Base-by-base conservation (phyloP, 228 moss, liverwort and hornwort species). In the Sphagnum fallax region DNA sequence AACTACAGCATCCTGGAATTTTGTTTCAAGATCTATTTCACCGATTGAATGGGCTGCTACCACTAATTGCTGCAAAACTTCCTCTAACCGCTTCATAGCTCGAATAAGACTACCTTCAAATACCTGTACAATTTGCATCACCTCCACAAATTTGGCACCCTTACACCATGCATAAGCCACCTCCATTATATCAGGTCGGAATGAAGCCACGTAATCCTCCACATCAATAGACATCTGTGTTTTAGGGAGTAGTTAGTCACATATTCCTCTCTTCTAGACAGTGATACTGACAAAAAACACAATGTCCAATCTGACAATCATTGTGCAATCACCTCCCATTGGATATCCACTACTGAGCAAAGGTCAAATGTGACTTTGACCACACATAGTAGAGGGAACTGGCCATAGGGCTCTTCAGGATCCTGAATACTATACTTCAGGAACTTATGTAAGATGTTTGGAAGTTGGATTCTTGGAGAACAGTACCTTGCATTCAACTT, bases 31-130 rank as follows among this genome's bases (percentile, higher is more conserved):
- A 55, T 91, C 93, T 14, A 75, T 64, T 75, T 93, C 97, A 52
- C 97, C 97, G 50, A 97, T 93, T 59, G 91, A 74, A 5, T 79
- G 87, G 15, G 93, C 78, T 32, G 93, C 97, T 51, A 87, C 68
- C 6, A 90, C 61, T n/a, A 97, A 88, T 76, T 97, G 97, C 78
- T 97, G 97, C 5, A 97, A 72, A 14, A 97, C 86, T 80, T 97
- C 97, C 57, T 97, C 97, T 66, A 97, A 73, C 60, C 97, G 88
- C 76, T 83, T 93, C 65, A 97, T 64, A 5, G 93, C 93, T 63
- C 97, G 84, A 52, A 97, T 93, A 7, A 97, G 79, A 76, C 97
- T 97, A 75, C 97, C 97, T 71, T 97, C 97, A 64, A 97, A 97
- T 13, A 88, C 87, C 60, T 93, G 83, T 0, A 91, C 91, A 52